phyloP scores from a whole-genome alignment of 768 basidiomycete species.

The Fistulinella prunicolor region DNA sequence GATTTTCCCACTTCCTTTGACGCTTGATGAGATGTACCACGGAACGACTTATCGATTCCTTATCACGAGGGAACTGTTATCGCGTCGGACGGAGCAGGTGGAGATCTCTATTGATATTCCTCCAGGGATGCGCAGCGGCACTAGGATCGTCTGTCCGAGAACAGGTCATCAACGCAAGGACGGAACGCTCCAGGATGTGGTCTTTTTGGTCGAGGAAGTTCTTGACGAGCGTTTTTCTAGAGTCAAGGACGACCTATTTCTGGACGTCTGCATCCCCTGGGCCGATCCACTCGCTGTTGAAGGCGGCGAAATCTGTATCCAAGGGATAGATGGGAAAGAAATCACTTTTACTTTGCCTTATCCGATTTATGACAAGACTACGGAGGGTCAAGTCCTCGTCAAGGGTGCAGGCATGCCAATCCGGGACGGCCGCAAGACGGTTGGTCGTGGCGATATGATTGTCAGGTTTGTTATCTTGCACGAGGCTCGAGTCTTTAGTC shows the following conservation, averaged over 20 bases:
- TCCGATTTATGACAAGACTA: conserved; percentile 44
- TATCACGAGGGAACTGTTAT: conserved; percentile 54
- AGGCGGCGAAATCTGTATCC: conserved; percentile 49
- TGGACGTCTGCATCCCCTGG: conserved; percentile 57
- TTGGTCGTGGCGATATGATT: conserved; percentile 61
- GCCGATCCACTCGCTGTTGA: conserved; percentile 44
- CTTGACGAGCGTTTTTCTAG: conserved; percentile 57
- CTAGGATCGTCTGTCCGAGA: conserved; percentile 56
- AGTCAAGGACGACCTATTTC: conserved; percentile 52
- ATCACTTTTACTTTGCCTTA: conserved; percentile 52
- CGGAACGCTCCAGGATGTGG: conserved; percentile 59
- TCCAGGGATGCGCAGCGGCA: conserved; percentile 59
- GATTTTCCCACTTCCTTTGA: conserved; percentile 60
- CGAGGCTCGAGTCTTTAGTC: neutral
- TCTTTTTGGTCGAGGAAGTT: conserved; percentile 61
- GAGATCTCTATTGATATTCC: conserved; percentile 60
- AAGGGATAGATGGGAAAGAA: conserved; percentile 57
- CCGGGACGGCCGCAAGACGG: conserved; percentile 46
- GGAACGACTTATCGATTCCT: conserved; percentile 57
- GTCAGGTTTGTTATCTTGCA: conserved; percentile 43
- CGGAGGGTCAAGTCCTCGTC: conserved; percentile 49
- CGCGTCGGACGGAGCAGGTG: conserved; percentile 48
- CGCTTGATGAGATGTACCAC: conserved; percentile 58
- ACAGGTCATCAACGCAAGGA: conserved; percentile 64
- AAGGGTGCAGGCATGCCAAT: conserved; percentile 71